phyloP scores from a whole-genome alignment of 108 stramenopile species.

The Conticribra weissflogii region DNA sequence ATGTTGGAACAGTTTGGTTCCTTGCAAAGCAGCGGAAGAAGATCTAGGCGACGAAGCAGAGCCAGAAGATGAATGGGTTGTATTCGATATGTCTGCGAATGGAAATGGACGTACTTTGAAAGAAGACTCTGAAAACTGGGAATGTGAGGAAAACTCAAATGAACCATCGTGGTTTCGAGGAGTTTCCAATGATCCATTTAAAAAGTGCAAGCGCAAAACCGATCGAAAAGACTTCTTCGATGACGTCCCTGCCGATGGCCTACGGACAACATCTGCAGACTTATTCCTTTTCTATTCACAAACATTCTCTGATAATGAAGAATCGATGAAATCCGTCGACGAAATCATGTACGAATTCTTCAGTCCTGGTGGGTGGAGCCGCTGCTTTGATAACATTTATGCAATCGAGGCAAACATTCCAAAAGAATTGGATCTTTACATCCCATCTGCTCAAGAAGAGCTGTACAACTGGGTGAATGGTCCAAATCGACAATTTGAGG shows the following conservation, averaged over 20 bases:
- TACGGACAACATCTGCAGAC: constrained; percentile 26
- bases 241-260: constrained; percentile 25
- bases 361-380: constrained; percentile 44
- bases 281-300: constrained; percentile 42
- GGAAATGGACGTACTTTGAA: constrained; percentile 22
- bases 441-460: constrained; percentile 36
- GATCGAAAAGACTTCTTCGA: constrained; percentile 23
- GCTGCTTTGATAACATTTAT: constrained; percentile 42
- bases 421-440: constrained; percentile 37
- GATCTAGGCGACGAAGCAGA: constrained; percentile 48
- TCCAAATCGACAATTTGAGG: constrained; percentile 31
- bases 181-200: constrained; percentile 16
- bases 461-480: constrained; percentile 43
- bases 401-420: too few species aligned
- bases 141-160: constrained; percentile 25
- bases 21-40: constrained; percentile 48
- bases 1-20: constrained; percentile 56
- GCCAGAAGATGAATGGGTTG: constrained; percentile 36
- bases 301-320: constrained; percentile 21
- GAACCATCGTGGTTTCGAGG: constrained; percentile 27
- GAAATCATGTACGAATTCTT: constrained; percentile 35
- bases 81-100: constrained; percentile 36
- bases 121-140: constrained; percentile 24
- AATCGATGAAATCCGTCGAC: constrained; percentile 30
- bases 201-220: constrained; percentile 22